Conservation (phyloP, 306 rosid genomes). For the Albizia julibrissin region DNA sequence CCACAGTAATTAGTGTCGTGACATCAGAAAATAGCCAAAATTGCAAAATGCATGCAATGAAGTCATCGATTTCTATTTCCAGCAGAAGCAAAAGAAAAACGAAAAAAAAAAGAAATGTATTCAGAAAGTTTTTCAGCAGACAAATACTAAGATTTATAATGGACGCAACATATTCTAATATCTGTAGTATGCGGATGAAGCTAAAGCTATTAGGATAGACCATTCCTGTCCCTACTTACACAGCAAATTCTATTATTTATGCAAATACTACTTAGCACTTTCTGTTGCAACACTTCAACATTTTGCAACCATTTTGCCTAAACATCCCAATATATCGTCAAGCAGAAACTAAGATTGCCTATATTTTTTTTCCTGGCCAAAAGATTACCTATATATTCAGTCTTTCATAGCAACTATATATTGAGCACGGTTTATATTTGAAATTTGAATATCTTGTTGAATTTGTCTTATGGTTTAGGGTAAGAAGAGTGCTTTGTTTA, state of each 20-base stretch:
- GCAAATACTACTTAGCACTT: background rate
- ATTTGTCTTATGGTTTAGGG: background rate
- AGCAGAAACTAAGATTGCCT: background rate
- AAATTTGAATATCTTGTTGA: slow-evolving; percentile 1
- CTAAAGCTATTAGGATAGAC: background rate
- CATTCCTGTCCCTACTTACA: background rate
- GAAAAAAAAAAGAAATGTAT: background rate
- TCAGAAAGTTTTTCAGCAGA: background rate
- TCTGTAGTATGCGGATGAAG: background rate
- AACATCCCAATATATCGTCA: background rate
- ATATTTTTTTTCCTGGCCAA: background rate
- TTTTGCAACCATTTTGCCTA: slow-evolving; percentile 6
- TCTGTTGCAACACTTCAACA: background rate
- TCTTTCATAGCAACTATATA: background rate
- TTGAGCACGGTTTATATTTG: background rate
- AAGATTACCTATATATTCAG: background rate
- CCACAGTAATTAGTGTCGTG: background rate
- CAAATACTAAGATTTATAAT: background rate
- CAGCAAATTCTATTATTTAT: background rate
- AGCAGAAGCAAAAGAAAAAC: background rate
- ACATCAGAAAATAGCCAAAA: slow-evolving; percentile 20
- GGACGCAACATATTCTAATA: background rate
- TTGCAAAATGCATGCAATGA: slow-evolving; percentile 1
- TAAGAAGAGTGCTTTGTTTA: background rate
- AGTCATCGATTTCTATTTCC: background rate